phyloP scores from a whole-genome alignment of 257 asterid species.

The Voacanga thouarsii region DNA sequence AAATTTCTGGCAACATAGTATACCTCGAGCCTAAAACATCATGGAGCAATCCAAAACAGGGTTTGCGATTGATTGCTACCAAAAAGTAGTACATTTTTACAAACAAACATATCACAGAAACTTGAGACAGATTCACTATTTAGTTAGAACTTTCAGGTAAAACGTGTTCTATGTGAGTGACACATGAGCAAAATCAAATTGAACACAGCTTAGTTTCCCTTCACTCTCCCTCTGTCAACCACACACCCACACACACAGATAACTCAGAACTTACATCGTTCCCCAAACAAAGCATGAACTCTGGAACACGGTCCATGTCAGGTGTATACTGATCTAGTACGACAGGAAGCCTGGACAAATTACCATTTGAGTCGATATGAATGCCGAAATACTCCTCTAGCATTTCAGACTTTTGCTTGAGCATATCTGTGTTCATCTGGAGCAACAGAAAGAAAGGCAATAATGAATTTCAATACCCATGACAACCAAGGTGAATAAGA shows the following conservation, averaged over 20 bases:
- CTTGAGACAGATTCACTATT: background rate
- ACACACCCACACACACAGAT: background rate
- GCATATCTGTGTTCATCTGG: slow-evolving; percentile 72
- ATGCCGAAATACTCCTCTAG: slow-evolving; percentile 84
- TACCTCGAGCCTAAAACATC: too few species aligned
- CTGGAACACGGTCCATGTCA: slow-evolving; percentile 96
- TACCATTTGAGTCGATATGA: slow-evolving; percentile 62
- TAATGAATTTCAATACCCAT: background rate
- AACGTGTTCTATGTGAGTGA: background rate
- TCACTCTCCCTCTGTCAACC: too few species aligned
- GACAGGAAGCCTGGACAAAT: slow-evolving; percentile 80
- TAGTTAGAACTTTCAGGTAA: background rate
- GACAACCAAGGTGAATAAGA: background rate
- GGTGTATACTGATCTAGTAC: slow-evolving; percentile 97
- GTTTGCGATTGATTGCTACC: too few species aligned
- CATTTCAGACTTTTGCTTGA: slow-evolving; percentile 75
- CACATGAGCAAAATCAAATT: background rate
- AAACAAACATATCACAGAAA: background rate
- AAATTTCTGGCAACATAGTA: background rate
- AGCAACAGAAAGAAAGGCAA: background rate
- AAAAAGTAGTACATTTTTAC: background rate
- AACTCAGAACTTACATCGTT: slow-evolving; percentile 71
- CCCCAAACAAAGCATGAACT: slow-evolving; percentile 87
- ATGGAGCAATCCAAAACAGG: too few species aligned
- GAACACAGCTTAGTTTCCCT: background rate